Evolutionary conservation across 2,329 filamentous ascomycete genomes (phyloP).

Genomic region (Fusarium foetens): DNA sequence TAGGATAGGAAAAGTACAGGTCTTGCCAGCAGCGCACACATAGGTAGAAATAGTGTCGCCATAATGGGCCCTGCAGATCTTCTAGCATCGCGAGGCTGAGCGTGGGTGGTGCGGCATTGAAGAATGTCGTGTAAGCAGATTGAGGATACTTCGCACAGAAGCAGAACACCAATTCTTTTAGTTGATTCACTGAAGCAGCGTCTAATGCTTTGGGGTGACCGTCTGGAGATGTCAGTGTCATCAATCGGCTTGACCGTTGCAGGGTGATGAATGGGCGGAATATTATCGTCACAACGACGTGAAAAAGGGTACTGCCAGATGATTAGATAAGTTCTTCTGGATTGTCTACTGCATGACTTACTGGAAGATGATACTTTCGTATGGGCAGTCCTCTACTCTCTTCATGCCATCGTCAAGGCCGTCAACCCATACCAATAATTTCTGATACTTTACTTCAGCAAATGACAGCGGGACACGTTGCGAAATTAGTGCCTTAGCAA

Average conservation of each 20-base stretch:
- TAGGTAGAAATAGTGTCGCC: neutral
- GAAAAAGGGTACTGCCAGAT: neutral
- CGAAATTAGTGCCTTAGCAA: neutral
- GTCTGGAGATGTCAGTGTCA: neutral
- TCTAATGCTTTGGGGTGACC: neutral
- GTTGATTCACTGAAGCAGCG: neutral
- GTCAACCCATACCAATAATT: neutral
- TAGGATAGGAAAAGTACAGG: neutral
- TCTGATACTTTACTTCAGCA: neutral
- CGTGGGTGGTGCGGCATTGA: neutral
- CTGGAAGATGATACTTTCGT: neutral
- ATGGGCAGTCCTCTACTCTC: neutral
- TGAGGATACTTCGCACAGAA: neutral
- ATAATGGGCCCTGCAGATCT: neutral
- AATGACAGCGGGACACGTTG: neutral
- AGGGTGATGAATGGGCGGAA: neutral
- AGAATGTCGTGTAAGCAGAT: neutral
- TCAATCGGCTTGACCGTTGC: fast-evolving
- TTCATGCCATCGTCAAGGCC: neutral
- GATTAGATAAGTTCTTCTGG: neutral
- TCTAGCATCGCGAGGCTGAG: neutral
- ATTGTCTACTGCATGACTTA: neutral
- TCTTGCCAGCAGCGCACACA: neutral
- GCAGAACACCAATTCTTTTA: neutral
- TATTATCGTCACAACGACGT: neutral